A percentile compares a stretch with the other conserved stretches of the same genome.
These are phyloP conservation scores for Diaporthe citriasiana DNA, from an alignment of 2,329 filamentous ascomycete genomes.

Conservation along the genomic window DNA sequence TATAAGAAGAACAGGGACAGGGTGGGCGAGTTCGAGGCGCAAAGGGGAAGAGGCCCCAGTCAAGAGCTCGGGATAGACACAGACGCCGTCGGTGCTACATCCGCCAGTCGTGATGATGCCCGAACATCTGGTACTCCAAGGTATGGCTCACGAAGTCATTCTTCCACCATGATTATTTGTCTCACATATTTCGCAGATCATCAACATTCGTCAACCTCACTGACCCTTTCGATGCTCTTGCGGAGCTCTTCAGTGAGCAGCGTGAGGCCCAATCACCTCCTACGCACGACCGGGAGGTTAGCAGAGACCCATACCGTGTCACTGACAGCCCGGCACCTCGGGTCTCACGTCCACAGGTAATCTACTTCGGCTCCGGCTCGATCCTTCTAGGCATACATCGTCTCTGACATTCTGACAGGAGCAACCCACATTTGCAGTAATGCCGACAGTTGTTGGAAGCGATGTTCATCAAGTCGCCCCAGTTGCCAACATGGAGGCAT, in stretches of 20 bases:
- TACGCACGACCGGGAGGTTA: background rate
- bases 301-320: background rate
- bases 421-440: background rate
- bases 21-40: no score
- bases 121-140: background rate
- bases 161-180: background rate
- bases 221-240: background rate
- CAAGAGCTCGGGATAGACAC: background rate
- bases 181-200: background rate
- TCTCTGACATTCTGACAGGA: background rate
- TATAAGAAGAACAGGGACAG: background rate
- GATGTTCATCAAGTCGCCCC: constrained; percentile 1
- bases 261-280: background rate
- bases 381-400: background rate
- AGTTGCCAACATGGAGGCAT: background rate
- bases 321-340: background rate
- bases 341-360: background rate
- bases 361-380: background rate
- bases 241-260: no score
- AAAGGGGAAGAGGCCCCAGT: background rate
- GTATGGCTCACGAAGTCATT: background rate
- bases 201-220: background rate
- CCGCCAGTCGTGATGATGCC: constrained; percentile 2
- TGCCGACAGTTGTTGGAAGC: background rate
- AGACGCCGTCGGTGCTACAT: background rate